Conservation (phyloP, 345 rosid genomes). For the Hevea brasiliensis region DNA sequence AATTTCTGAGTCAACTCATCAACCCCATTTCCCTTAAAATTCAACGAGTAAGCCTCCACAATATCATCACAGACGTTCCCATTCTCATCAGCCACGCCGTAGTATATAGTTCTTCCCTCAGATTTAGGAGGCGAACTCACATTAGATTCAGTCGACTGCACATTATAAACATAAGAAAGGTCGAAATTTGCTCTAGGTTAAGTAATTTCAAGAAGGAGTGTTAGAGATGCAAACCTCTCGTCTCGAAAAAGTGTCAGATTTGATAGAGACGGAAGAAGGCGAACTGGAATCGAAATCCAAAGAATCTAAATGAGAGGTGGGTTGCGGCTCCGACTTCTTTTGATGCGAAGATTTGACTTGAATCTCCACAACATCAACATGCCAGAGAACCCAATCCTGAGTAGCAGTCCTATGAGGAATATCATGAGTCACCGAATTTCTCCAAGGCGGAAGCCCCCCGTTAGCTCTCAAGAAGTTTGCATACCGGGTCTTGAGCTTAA, state of each 20-base stretch:
- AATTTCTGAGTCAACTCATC: slow-evolving; percentile 65
- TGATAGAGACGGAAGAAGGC: slow-evolving; percentile 44
- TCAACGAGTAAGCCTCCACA: slow-evolving; percentile 51
- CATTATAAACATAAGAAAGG: neutral
- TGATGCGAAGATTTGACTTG: slow-evolving; percentile 9
- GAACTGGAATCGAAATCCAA: slow-evolving; percentile 44
- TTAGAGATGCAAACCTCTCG: slow-evolving; percentile 51
- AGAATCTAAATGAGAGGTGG: slow-evolving; percentile 39
- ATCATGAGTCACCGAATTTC: slow-evolving; percentile 52
- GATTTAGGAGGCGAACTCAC: slow-evolving; percentile 64
- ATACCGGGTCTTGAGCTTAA: slow-evolving; percentile 42
- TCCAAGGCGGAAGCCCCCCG: slow-evolving; percentile 54
- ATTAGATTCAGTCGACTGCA: slow-evolving; percentile 66
- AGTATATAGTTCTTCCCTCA: slow-evolving; percentile 81
- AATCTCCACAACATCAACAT: slow-evolving; percentile 23
- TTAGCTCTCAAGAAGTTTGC: slow-evolving; percentile 49
- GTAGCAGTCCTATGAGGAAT: slow-evolving; percentile 42
- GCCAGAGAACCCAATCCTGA: slow-evolving; percentile 43
- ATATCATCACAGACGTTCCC: slow-evolving; percentile 71
- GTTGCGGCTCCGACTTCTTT: slow-evolving; percentile 22
- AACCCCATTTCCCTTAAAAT: slow-evolving; percentile 76
- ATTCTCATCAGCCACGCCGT: slow-evolving; percentile 69
- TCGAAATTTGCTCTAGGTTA: too few relatives aligned
- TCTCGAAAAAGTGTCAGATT: slow-evolving; percentile 54
- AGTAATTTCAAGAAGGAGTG: neutral